Percentiles rank a stretch among this genome's conserved stretches.
These are phyloP conservation scores for Cercophora newfieldiana DNA, from an alignment of 495 filamentous ascomycete genomes.

Conservation along the genomic window DNA sequence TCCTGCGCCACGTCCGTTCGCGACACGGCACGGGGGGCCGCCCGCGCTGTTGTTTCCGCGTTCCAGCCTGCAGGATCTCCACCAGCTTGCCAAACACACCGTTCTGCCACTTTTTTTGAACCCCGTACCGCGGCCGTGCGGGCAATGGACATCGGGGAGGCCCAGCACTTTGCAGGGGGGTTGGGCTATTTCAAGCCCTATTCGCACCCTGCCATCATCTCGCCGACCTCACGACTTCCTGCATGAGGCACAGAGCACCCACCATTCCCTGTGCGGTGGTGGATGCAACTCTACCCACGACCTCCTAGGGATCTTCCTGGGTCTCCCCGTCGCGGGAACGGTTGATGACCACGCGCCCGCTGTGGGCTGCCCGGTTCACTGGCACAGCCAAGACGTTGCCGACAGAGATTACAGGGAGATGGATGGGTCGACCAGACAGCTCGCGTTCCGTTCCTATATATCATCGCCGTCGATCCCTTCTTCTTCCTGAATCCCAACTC, in stretches of 20 bases:
- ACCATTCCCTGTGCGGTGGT: constrained; percentile 4
- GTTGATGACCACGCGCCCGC: constrained; percentile 1
- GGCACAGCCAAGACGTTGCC: constrained; percentile 8
- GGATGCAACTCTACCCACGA: constrained; percentile 7
- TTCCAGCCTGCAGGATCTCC: background rate
- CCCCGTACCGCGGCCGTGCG: constrained; percentile 1
- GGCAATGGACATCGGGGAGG: background rate
- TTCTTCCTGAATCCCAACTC: constrained; percentile 1
- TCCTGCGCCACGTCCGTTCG: constrained; percentile 19
- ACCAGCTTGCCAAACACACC: background rate
- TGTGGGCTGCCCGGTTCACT: constrained; percentile 11
- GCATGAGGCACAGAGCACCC: constrained; percentile 17
- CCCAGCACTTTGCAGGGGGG: background rate
- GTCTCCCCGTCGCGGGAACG: background rate
- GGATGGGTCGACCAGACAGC: background rate
- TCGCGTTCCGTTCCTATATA: constrained; percentile 5
- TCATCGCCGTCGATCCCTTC: constrained; percentile 15
- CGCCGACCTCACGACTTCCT: constrained; percentile 9
- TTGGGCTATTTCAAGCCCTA: constrained; percentile 14
- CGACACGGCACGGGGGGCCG: constrained; percentile 12
- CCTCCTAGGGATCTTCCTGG: constrained; percentile 2
- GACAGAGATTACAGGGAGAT: constrained; percentile 6
- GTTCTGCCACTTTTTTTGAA: background rate
- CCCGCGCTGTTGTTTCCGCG: constrained; percentile 1
- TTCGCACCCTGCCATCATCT: background rate